These are phyloP conservation scores for Zoysia matrella DNA, from an alignment of 202 grass and related monocot genomes.

Conservation along the genomic window DNA sequence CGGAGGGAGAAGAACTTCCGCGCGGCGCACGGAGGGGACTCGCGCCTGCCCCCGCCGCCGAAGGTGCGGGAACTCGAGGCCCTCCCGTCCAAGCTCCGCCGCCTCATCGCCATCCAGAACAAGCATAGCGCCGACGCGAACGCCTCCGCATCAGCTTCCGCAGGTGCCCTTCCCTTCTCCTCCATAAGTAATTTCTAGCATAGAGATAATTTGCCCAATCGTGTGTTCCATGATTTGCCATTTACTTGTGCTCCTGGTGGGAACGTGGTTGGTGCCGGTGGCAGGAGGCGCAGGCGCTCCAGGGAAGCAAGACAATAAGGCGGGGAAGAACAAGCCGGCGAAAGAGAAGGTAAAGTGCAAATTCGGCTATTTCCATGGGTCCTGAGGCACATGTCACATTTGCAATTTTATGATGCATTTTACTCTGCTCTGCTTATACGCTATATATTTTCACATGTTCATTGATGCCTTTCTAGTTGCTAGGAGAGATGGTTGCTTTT, in stretches of 20 bases:
- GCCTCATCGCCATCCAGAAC: constrained; percentile 78
- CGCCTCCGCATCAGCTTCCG: not conserved
- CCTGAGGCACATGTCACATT: not conserved
- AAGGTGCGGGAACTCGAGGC: constrained; percentile 79
- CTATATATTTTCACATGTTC: not conserved
- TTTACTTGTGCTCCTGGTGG: constrained; percentile 5
- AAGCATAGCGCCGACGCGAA: constrained; percentile 9
- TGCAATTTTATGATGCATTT: not conserved
- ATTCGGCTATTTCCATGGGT: not conserved
- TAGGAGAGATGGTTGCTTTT: not conserved
- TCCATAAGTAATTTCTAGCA: not conserved
- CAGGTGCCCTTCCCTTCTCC: constrained; percentile 7
- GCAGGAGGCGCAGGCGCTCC: constrained; percentile 7
- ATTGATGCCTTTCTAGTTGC: not conserved
- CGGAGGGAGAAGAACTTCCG: constrained; percentile 91
- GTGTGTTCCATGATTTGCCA: not conserved
- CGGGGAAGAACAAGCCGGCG: constrained; percentile 42
- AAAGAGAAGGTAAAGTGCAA: constrained; percentile 39
- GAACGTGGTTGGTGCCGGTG: not conserved
- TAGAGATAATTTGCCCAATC: not conserved
- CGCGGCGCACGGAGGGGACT: constrained; percentile 59
- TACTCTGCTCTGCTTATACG: not conserved
- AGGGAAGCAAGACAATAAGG: constrained; percentile 33
- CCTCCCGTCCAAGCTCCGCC: constrained; percentile 80
- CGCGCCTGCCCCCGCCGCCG: constrained; percentile 69